Evolutionary conservation across 352 stramenopile species (phyloP), one percentile per base, ranked within the genome.

Genomic region (Globisporangium cederbergense): DNA sequence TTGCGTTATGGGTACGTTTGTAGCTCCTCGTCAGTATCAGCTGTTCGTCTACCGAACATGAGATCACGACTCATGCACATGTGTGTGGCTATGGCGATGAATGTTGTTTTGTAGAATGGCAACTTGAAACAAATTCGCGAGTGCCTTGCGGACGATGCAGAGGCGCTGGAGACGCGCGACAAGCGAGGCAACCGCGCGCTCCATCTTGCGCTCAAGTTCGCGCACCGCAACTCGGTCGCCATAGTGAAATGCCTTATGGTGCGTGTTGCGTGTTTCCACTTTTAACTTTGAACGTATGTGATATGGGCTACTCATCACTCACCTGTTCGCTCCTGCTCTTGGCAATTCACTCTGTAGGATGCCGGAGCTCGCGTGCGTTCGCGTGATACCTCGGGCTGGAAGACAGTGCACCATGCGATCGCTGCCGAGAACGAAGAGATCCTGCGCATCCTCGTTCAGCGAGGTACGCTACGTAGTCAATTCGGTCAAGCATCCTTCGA

Each of bases 181-280:
- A 50, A 32, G 13, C 78, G 73, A 56, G 82, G 82, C 55, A 88
- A 91, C 28, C 79, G 82, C 18, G 78, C 79, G 42, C 62, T 91
- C 42, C 82, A 89, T 64, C 62, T 91, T 53, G 76, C 82, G 16
- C 60, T 91, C 51, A 91, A 91, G 66, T 85, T 91, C 66, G 73
- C 77, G 25, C 79, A 91, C 58, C 74, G 75, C 51, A 76, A 91
- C 62, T 72, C 75, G 3, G 74, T 70, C 49, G 66, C 58, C 30
- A 88, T 91, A 62, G 75, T 87, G 14, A 83, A 79, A 63, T 49
- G 60, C 20, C 66, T 91, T 36, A 43, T 91, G 74, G 81, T 90
- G 64, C 18, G 73, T 28, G 38, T 1, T 7, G 14, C 25, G 25
- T 28, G 25, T 28, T 28, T 28, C 6, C 20, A 9, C 18, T 67